Evolutionary conservation across 495 filamentous ascomycete species (phyloP).

Genomic region (Glutinoglossum americanum): DNA sequence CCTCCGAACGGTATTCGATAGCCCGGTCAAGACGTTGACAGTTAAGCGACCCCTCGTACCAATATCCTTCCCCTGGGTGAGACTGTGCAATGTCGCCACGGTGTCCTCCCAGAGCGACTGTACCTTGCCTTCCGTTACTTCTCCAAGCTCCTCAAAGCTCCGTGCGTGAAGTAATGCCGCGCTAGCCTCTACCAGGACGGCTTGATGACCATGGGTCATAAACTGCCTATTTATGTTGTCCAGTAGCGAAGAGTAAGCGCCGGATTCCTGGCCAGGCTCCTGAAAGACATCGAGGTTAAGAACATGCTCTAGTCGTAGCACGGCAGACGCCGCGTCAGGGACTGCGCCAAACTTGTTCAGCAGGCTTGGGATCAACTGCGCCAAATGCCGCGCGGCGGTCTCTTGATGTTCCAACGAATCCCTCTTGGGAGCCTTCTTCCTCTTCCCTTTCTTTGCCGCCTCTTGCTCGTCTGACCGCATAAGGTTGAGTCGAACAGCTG

Average conservation of each 20-base stretch:
- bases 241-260: slow-evolving; percentile 57
- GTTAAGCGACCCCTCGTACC: slow-evolving; percentile 37
- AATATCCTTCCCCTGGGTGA: slow-evolving; percentile 46
- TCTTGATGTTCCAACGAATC: slow-evolving; percentile 47
- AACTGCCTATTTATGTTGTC: slow-evolving; percentile 93
- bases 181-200: slow-evolving; percentile 67
- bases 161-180: slow-evolving; percentile 67
- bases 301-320: slow-evolving; percentile 68
- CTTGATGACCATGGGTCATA: slow-evolving; percentile 64
- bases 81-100: slow-evolving; percentile 41
- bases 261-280: slow-evolving; percentile 67
- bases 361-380: slow-evolving; percentile 57
- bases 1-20: slow-evolving; percentile 63
- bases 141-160: slow-evolving; percentile 66
- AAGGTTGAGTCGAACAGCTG: slow-evolving; percentile 48
- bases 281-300: slow-evolving; percentile 77
- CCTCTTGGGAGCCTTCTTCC: slow-evolving; percentile 35
- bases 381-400: slow-evolving; percentile 49
- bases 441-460: slow-evolving; percentile 33
- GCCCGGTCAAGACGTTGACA: slow-evolving; percentile 35
- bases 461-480: slow-evolving; percentile 24
- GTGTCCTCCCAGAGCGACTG: slow-evolving; percentile 69
- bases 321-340: slow-evolving; percentile 64
- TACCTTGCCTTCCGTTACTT: slow-evolving; percentile 59
- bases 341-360: slow-evolving; percentile 80